Conservation (phyloP, 2,329 filamentous ascomycete genomes). For the Aspergillus sp. region DNA sequence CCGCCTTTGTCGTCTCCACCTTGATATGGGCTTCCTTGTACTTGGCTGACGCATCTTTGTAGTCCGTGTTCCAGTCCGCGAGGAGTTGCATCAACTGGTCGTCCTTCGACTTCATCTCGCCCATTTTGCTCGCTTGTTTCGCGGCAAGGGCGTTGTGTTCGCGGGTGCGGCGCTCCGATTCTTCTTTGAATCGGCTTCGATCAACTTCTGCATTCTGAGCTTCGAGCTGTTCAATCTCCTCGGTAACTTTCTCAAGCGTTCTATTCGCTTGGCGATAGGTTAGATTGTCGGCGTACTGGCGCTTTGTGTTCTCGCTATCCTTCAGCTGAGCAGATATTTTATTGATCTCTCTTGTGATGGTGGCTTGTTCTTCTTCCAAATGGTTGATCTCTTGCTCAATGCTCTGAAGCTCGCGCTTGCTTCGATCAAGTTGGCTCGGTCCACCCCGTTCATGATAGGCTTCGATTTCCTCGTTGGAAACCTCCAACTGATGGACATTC, state of each 20-base stretch:
- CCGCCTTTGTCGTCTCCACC: constrained; percentile 87
- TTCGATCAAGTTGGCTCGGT: constrained; percentile 66
- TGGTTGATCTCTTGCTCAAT: constrained; percentile 66
- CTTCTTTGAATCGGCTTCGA: constrained; percentile 68
- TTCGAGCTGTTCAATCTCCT: constrained; percentile 73
- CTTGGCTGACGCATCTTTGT: constrained; percentile 74
- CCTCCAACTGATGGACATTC: constrained; percentile 73
- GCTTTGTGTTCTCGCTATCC: constrained; percentile 78
- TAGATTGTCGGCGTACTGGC: constrained; percentile 85
- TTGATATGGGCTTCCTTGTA: constrained; percentile 88
- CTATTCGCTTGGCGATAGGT: constrained; percentile 75
- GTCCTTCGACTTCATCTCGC: constrained; percentile 80
- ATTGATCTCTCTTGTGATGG: constrained; percentile 70
- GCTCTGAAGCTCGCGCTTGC: constrained; percentile 65
- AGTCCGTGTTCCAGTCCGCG: constrained; percentile 79
- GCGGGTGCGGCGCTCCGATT: constrained; percentile 67
- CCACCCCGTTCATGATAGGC: constrained; percentile 77
- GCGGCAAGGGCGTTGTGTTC: constrained; percentile 69
- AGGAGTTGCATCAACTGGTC: constrained; percentile 71
- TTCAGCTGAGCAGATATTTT: constrained; percentile 73
- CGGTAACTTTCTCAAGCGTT: constrained; percentile 64
- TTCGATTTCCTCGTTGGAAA: constrained; percentile 74
- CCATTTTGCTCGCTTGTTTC: constrained; percentile 71
- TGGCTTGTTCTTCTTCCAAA: constrained; percentile 66
- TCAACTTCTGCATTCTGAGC: constrained; percentile 79